These are phyloP conservation scores for Anacardium occidentale DNA, from an alignment of 345 rosid species.

Conservation along the genomic window DNA sequence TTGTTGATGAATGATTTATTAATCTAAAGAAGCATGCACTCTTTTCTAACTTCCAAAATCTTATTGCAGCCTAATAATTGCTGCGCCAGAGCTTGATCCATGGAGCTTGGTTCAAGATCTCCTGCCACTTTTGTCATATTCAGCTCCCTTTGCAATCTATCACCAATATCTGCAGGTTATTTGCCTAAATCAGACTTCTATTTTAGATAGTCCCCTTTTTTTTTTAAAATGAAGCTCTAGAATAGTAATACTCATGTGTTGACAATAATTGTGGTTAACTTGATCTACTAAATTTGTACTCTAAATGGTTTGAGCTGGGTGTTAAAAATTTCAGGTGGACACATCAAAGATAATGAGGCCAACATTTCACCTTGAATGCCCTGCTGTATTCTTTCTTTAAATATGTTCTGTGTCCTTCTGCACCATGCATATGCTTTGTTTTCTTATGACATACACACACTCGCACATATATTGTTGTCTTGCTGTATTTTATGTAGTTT, in stretches of 20 bases:
- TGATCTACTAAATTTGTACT: background rate
- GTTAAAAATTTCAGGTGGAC: background rate
- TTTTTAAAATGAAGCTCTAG: background rate
- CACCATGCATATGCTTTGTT: background rate
- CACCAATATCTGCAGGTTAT: conserved; percentile 90
- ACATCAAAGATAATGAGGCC: background rate
- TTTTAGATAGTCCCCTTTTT: background rate
- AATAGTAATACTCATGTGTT: background rate
- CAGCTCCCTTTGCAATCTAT: conserved; percentile 88
- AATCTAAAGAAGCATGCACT: background rate
- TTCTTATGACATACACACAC: background rate
- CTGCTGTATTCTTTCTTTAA: background rate
- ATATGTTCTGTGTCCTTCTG: background rate
- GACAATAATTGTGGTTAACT: background rate
- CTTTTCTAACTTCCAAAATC: conserved; percentile 1
- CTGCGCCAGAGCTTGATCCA: conserved; percentile 80
- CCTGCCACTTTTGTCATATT: conserved; percentile 69
- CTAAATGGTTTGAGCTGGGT: background rate
- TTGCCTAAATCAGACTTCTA: background rate
- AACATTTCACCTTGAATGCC: background rate
- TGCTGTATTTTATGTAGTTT: background rate
- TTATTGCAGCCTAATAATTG: conserved; percentile 68
- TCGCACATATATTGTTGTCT: too few relatives aligned
- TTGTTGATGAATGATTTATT: conserved; percentile 6
- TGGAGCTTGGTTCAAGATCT: conserved; percentile 66